Conservation (phyloP, 2,329 filamentous ascomycete species). For the Penicillium sclerotiorum region DNA sequence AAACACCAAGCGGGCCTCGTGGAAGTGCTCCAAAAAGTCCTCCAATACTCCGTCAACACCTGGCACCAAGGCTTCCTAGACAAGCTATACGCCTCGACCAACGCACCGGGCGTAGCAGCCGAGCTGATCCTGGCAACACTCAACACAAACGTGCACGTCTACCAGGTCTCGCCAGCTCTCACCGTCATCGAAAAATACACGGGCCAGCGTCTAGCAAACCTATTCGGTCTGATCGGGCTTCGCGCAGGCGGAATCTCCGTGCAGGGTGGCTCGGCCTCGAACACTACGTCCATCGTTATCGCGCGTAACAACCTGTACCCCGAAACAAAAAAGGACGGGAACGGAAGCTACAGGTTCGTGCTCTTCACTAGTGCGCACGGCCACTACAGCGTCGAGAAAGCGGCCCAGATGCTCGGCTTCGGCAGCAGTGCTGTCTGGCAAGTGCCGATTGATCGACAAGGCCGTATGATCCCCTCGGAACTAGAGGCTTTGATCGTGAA, state of each 20-base stretch:
- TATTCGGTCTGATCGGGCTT: slow-evolving; percentile 75
- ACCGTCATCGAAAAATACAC: slow-evolving; percentile 87
- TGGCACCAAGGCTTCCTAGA: slow-evolving; percentile 97
- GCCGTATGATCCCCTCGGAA: slow-evolving; percentile 69
- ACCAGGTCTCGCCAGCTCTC: slow-evolving; percentile 87
- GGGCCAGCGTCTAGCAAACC: slow-evolving; percentile 67
- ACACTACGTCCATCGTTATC: slow-evolving; percentile 80
- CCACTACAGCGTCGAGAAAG: slow-evolving; percentile 94
- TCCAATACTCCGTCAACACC: slow-evolving; percentile 93
- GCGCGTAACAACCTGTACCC: slow-evolving; percentile 87
- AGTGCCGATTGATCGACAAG: slow-evolving; percentile 72
- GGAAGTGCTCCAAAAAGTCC: slow-evolving; percentile 67
- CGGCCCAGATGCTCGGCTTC: slow-evolving; percentile 85
- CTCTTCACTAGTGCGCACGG: slow-evolving; percentile 88
- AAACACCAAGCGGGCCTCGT: slow-evolving; percentile 71
- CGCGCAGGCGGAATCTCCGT: slow-evolving; percentile 71
- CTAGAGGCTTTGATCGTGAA: slow-evolving; percentile 65
- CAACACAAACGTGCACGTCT: slow-evolving; percentile 95
- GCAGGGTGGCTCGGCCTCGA: slow-evolving; percentile 82
- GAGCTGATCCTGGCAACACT: slow-evolving; percentile 82
- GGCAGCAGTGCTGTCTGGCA: slow-evolving; percentile 72
- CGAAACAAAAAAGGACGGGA: slow-evolving; percentile 72
- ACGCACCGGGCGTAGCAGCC: slow-evolving; percentile 80
- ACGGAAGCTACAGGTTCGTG: slow-evolving; percentile 66
- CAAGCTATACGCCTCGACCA: slow-evolving; percentile 90